A percentile compares a stretch with the other conserved stretches of the same genome.
These are phyloP conservation scores for Atalantia buxifolia DNA, from an alignment of 345 rosid genomes.

Conservation along the genomic window DNA sequence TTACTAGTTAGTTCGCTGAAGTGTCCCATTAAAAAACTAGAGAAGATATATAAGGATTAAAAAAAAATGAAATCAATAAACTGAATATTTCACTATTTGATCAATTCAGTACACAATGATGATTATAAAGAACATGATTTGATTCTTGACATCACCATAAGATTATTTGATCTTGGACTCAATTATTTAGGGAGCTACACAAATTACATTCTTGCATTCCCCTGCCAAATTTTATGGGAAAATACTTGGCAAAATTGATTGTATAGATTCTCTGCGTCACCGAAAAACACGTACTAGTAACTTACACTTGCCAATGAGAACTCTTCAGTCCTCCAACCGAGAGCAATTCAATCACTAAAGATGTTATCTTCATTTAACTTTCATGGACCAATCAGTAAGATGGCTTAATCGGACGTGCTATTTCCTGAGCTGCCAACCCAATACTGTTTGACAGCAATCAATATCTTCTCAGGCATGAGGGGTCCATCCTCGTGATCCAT, in stretches of 20 bases:
- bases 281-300: not conserved
- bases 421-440: conserved; percentile 76
- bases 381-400: not conserved
- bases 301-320: conserved; percentile 21
- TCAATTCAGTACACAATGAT: not conserved
- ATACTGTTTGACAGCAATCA: conserved; percentile 74
- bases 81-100: conserved; percentile 1
- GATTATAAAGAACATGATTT: not conserved
- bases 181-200: conserved; percentile 19
- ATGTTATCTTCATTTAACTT: not conserved
- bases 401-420: conserved; percentile 38
- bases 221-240: conserved; percentile 15
- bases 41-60: not conserved
- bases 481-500: conserved; percentile 98
- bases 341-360: conserved; percentile 2
- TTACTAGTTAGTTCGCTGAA: not conserved
- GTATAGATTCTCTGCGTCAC: not conserved
- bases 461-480: conserved; percentile 77
- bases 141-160: not conserved
- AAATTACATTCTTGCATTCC: conserved; percentile 13
- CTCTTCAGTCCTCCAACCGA: conserved; percentile 13
- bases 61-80: not conserved
- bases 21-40: not conserved
- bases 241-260: not conserved
- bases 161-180: conserved; percentile 14